Base-by-base conservation (phyloP, 2,329 filamentous ascomycete genomes). In the Myriosclerotinia duriaeana region DNA sequence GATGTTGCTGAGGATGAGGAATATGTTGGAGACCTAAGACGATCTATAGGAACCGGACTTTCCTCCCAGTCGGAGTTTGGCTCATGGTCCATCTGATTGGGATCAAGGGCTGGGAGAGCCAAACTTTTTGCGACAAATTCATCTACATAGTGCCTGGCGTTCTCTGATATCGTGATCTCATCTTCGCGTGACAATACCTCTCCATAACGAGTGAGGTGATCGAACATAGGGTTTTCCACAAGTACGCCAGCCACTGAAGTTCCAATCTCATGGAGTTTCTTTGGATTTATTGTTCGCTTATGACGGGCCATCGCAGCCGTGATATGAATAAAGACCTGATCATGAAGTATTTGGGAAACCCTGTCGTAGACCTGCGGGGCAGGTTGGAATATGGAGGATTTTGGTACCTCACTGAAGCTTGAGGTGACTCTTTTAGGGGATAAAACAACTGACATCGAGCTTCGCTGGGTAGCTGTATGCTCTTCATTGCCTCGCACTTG, bases 251-350 rank as follows among this genome's bases (percentile, higher is more conserved):
- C 65, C 38, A 62, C 53, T 36, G 62, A n/a, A 22, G n/a, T 53
- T 4, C 60, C 65, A 64, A 67, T 67, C 22, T 56, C 60, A 15
- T 42, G 48, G 22, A 67, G 65, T 30, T 56, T 64, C 14, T 11
- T 34, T 26, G 46, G 30, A 1, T 34, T 40, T 48, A 67, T 56
- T 15, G 9, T 52, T 40, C 53, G 58, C 8, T 62, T 50, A 42
- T 67, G 60, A 36, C 53, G 60, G 6, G 11, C 36, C 59, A 64
- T 67, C 15, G 65, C 65, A n/a, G 40, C 38, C 22, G 22, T 64
- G 30, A 67, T 64, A 30, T 67, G 44, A 5, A 52, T n/a, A 26
- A 64, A 67, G 2, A 67, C 60, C 30, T 64, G 60, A 4, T 42
- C 46, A 22, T 54, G 44, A 11, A 67, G 61, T 11, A 53, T 53